Percentiles rank a stretch among this genome's conserved stretches.
phyloP scores from a whole-genome alignment of 2,329 filamentous ascomycete genomes.

The Dissoconium aciculare region DNA sequence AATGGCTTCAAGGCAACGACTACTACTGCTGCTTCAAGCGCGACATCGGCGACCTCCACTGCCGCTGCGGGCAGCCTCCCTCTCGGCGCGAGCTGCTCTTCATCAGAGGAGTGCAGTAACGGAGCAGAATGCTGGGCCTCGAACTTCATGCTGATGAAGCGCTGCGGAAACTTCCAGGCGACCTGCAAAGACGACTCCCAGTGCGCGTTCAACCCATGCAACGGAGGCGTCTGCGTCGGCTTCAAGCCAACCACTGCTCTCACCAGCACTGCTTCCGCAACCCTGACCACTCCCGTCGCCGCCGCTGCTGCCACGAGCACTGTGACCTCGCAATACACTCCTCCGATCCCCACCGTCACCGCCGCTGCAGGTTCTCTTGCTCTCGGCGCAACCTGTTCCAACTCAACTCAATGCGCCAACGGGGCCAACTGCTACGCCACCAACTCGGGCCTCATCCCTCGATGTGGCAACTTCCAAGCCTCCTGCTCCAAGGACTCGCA shows the following conservation, averaged over 20 bases:
- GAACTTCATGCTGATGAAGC: constrained; percentile 4
- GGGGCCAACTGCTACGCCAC: constrained; percentile 10
- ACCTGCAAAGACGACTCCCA: constrained; percentile 8
- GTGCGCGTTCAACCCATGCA: constrained; percentile 13
- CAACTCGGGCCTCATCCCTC: constrained; percentile 4
- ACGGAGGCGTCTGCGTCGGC: constrained; percentile 6
- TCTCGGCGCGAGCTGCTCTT: constrained; percentile 9
- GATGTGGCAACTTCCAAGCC: constrained; percentile 12
- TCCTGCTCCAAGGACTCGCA: constrained; percentile 8
- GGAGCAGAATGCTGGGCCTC: constrained; percentile 10
- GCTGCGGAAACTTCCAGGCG: constrained; percentile 12
- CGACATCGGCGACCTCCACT: not conserved
- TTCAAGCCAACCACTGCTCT: constrained; percentile 2
- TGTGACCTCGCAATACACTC: constrained; percentile 1
- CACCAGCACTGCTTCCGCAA: not conserved
- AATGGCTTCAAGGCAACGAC: constrained; percentile 10
- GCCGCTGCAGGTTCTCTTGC: constrained; percentile 9
- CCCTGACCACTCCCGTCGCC: not conserved
- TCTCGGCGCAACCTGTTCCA: constrained; percentile 8
- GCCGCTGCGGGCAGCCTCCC: constrained; percentile 9
- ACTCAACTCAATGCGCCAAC: constrained; percentile 7
- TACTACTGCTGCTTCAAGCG: constrained; percentile 2
- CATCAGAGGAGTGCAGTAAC: constrained; percentile 7
- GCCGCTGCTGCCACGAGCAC: constrained; percentile 1
- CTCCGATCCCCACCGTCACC: constrained; percentile 3